Percentiles rank a stretch among this genome's conserved stretches.
These are phyloP conservation scores for Mycosarcoma maydis DNA, from an alignment of 1,284 basidiomycete species.

Conservation along the genomic window DNA sequence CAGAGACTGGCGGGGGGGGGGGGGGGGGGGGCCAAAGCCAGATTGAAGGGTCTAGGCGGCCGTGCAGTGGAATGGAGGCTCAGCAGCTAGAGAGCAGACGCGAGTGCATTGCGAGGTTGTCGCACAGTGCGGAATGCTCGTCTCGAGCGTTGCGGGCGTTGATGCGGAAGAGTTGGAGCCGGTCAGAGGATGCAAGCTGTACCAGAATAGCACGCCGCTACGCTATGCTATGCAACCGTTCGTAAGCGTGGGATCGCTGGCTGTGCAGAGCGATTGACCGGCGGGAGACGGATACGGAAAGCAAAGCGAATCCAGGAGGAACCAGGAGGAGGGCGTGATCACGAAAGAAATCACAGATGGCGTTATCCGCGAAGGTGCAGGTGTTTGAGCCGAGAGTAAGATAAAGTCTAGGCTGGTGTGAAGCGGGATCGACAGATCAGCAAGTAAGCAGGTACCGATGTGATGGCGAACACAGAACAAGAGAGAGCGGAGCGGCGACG, in stretches of 20 bases:
- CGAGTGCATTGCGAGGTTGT: constrained; percentile 17
- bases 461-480: constrained; percentile 6
- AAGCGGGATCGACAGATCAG: not conserved
- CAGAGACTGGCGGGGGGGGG: too few species aligned
- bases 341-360: constrained; percentile 45
- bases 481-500: not conserved
- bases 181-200: constrained; percentile 4
- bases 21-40: too few species aligned
- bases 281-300: not conserved
- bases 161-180: constrained; percentile 16
- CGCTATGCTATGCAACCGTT: too few species aligned
- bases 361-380: constrained; percentile 35
- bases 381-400: not conserved
- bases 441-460: not conserved
- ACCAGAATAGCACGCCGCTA: not conserved
- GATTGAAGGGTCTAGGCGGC: too few species aligned
- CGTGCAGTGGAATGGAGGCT: too few species aligned
- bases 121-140: too few species aligned
- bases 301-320: constrained; percentile 9
- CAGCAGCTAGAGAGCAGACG: constrained; percentile 11
- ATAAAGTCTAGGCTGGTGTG: constrained; percentile 1
- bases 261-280: not conserved
- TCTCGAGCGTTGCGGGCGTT: too few species aligned
- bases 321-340: constrained; percentile 5
- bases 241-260: constrained; percentile 12